Evolutionary conservation across 2,329 filamentous ascomycete genomes (phyloP), one percentile per base, ranked within the genome.

Genomic region (Hymenoscyphus linearis): DNA sequence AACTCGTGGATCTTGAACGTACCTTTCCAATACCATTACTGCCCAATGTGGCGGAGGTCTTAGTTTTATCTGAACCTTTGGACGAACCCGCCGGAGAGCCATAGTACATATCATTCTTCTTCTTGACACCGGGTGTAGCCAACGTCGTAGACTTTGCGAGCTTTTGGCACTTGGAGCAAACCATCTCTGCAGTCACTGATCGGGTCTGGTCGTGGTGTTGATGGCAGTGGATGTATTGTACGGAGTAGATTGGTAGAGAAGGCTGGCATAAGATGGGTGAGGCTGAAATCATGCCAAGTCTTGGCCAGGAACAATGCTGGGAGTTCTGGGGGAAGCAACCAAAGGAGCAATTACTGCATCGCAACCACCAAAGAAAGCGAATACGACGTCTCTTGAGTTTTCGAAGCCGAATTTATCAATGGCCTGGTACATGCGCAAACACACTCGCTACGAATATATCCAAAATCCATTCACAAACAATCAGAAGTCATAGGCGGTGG

Each of bases 41-140:
- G 4, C 84, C 84, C 36, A 85, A 67, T 2, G 84, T 87, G 40
- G 82, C 76, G 25, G 81, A 79, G 60, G 77, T 79, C 63, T 75
- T 71, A 16, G 77, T 79, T 65, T 73, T 70, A 18, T 72, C 62
- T 64, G 74, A 72, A 60, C 78, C 72, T 25, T 77, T 76, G 52
- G 75, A 72, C 2, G 67, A 68, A 54, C 68, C 69, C 6, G 69
- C 70, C 6, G 83, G 74, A 1, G 84, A 87, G 55, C 85, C 85
- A 68, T 84, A 82, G 72, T 87, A 87, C 76, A 87, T 84, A 58
- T 88, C 85, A 69, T 74, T 83, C 78, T 85, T 87, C 75, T 84
- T 85, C 74, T 87, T 88, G 64, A 88, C 85, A 31, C 79, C 82
- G 0, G 85, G 85, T 0, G 85, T 88, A 63, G 83, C 84, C 60